Evolutionary conservation across 352 stramenopile genomes (phyloP), one percentile per base, ranked within the genome.

Genomic region (Phytophthora brassicae): DNA sequence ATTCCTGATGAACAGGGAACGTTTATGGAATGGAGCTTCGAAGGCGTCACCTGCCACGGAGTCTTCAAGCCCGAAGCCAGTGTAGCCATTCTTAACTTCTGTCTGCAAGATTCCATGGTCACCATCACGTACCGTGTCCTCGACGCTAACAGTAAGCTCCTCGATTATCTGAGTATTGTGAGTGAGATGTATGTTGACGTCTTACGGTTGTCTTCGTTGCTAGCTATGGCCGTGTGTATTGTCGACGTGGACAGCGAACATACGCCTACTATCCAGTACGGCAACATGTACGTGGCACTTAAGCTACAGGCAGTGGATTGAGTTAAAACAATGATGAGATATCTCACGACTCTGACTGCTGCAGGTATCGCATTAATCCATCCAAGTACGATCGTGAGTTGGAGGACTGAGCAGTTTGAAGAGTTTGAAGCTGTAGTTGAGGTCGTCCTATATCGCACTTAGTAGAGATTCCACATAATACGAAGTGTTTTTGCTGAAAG

Each of bases 1-100:
- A 90, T 93, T 49, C 81, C 84, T 5, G 78, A 90, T 36, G 78
- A 88, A 19, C 74, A 90, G 24, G 78, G 84, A 7, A 93, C 77
- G 31, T 93, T 90, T 54, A 91, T 93, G 79, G 84, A 93, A 65
- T 93, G 84, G 84, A 91, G 80, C 56, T 93, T 93, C 44, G 84
- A 93, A 58, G 84, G 84, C 51, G 84, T 90, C 47, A 93, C 78
- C 31, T 93, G 84, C 58, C 84, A 93, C 46, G 84, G 84, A 38
- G 73, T 93, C 33, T 93, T 91, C 74, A 93, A 90, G 53, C 81
- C 80, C 13, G 80, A 89, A 56, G 68, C 84, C 16, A 91, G 81
- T 50, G 84, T 93, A 35, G 84, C 84, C 28, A 91, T 90, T 52
- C 85, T 91, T 56, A 93, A 93, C 66, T 93, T 93, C 57, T 87